Evolutionary conservation across 345 rosid species (phyloP).

Genomic region (Nephelium lappaceum): DNA sequence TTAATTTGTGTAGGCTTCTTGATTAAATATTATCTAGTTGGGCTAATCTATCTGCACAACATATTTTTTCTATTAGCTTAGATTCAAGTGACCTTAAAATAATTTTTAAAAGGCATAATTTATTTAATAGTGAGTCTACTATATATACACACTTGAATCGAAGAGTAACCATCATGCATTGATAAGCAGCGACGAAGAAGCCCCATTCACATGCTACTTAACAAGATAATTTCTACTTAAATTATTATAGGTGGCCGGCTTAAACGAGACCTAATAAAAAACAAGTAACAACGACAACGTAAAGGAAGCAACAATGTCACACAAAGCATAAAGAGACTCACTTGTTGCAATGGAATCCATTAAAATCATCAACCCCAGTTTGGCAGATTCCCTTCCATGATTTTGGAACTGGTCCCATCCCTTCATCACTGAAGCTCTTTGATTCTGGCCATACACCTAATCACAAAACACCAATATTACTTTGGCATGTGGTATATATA

Average conservation of each 20-base stretch:
- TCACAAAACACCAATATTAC: neutral
- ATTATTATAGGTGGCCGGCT: neutral
- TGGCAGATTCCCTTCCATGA: slow-evolving; percentile 94
- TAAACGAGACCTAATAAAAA: neutral
- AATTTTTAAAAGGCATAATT: too few relatives aligned
- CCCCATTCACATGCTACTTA: neutral
- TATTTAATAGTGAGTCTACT: too few relatives aligned
- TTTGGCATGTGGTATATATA: neutral
- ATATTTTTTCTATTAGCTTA: too few relatives aligned
- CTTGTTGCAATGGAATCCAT: slow-evolving; percentile 81
- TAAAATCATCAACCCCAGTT: slow-evolving; percentile 55
- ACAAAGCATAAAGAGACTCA: slow-evolving; percentile 20
- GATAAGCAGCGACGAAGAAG: too few relatives aligned
- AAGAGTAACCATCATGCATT: too few relatives aligned
- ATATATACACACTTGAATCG: too few relatives aligned
- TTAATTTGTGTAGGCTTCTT: too few relatives aligned
- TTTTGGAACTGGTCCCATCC: slow-evolving; percentile 78
- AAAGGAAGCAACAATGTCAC: neutral
- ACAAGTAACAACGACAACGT: neutral
- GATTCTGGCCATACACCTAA: slow-evolving; percentile 98
- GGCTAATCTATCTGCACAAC: too few relatives aligned
- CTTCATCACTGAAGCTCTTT: slow-evolving; percentile 69
- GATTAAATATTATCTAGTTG: too few relatives aligned
- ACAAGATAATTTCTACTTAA: too few relatives aligned
- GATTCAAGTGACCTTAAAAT: too few relatives aligned